Percentiles rank a stretch among this genome's conserved stretches.
phyloP scores from a whole-genome alignment of 202 grass and related monocot genomes.

The Hordeum pubiflorum region DNA sequence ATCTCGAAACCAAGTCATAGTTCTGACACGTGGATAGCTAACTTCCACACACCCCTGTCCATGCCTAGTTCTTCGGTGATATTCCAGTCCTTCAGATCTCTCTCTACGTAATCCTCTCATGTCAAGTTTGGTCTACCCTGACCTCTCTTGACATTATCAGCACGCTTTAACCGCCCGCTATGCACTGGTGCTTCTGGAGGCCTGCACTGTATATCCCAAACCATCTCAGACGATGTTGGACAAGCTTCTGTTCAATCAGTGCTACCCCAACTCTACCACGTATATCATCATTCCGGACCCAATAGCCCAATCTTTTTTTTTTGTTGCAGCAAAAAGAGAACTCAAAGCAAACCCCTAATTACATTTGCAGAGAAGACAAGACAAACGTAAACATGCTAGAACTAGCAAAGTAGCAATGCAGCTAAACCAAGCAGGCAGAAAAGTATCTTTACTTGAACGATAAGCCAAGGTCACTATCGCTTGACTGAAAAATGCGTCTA shows the following conservation, averaged over 20 bases:
- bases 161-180: neutral
- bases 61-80: neutral
- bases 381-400: neutral
- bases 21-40: neutral
- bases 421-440: constrained; percentile 3
- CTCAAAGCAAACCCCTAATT: neutral
- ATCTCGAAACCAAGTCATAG: too few species aligned
- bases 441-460: constrained; percentile 79
- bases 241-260: too few species aligned
- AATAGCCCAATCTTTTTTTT: neutral
- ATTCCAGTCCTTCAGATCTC: neutral
- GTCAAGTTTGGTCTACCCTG: neutral
- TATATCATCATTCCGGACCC: neutral
- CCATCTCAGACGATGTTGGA: too few species aligned
- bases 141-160: neutral
- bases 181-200: neutral
- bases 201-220: neutral
- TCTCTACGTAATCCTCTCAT: neutral
- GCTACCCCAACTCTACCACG: neutral
- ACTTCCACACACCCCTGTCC: neutral
- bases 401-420: neutral
- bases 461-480: constrained; percentile 76
- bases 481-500: constrained; percentile 68
- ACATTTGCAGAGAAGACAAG: neutral
- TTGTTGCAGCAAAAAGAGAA: neutral